These are phyloP conservation scores for Cercis canadensis DNA, from an alignment of 306 rosid genomes.

Conservation along the genomic window DNA sequence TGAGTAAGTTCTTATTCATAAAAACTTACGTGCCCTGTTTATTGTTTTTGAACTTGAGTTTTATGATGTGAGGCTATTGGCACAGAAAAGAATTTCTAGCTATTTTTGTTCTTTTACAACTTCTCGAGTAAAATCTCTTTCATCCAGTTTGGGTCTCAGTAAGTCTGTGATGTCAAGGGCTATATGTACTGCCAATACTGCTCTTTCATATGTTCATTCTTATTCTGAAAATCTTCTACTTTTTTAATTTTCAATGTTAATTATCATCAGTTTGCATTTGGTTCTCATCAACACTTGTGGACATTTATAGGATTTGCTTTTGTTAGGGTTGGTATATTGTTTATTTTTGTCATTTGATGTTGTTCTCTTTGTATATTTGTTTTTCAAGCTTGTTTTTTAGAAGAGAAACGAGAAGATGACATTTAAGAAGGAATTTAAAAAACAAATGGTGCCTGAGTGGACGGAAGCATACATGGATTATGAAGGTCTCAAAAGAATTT, in stretches of 20 bases:
- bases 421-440: conserved; percentile 61
- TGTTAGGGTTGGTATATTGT: background rate
- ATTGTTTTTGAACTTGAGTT: background rate
- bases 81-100: background rate
- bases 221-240: no score
- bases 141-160: background rate
- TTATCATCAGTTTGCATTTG: conserved; percentile 11
- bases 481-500: conserved; percentile 60
- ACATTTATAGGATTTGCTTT: background rate
- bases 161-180: background rate
- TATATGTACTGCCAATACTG: no score
- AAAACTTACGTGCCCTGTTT: background rate
- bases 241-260: no score
- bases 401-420: conserved; percentile 50
- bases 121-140: no score
- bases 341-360: background rate
- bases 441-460: conserved; percentile 76
- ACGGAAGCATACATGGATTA: conserved; percentile 72
- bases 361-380: background rate
- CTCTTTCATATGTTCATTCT: background rate
- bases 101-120: no score
- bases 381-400: conserved; percentile 16
- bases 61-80: background rate
- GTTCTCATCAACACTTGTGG: background rate
- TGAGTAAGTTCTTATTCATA: conserved; percentile 24